Percentiles rank a stretch among this genome's conserved stretches.
Conservation (phyloP, 139 green algal genomes). For the Chlamydomonas incerta region DNA sequence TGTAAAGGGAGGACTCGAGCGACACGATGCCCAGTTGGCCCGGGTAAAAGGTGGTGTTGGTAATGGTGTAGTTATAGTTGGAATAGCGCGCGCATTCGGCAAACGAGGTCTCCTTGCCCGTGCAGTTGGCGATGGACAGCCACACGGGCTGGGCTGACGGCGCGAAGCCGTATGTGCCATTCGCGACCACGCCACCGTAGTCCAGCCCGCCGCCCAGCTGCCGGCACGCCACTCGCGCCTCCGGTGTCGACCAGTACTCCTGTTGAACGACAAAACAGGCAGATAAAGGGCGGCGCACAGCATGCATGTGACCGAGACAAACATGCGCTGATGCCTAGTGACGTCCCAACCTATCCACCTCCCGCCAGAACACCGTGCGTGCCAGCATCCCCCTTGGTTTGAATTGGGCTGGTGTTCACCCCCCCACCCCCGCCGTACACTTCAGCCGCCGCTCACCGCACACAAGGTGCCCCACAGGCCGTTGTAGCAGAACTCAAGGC, state of each 20-base stretch:
- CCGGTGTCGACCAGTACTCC: background rate
- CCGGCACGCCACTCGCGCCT: conserved; percentile 15
- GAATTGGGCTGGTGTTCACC: no score
- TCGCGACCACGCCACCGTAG: background rate
- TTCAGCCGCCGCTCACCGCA: background rate
- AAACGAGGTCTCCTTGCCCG: background rate
- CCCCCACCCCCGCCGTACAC: no score
- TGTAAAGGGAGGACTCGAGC: background rate
- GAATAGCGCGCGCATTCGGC: background rate
- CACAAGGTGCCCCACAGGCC: conserved; percentile 16
- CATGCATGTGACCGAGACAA: no score
- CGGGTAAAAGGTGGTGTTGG: background rate
- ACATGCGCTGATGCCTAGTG: no score
- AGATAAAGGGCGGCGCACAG: background rate
- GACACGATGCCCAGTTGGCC: background rate
- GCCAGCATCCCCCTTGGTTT: no score
- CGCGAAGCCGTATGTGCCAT: conserved; percentile 1
- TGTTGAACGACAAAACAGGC: background rate
- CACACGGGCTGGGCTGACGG: background rate
- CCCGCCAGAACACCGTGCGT: no score
- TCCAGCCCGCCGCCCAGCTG: background rate
- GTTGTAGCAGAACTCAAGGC: conserved; percentile 37
- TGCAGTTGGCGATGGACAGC: background rate
- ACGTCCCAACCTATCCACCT: no score
- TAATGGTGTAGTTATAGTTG: background rate